Evolutionary conservation across 331 rosid genomes (phyloP).

Genomic region (Prunus yedoensis): DNA sequence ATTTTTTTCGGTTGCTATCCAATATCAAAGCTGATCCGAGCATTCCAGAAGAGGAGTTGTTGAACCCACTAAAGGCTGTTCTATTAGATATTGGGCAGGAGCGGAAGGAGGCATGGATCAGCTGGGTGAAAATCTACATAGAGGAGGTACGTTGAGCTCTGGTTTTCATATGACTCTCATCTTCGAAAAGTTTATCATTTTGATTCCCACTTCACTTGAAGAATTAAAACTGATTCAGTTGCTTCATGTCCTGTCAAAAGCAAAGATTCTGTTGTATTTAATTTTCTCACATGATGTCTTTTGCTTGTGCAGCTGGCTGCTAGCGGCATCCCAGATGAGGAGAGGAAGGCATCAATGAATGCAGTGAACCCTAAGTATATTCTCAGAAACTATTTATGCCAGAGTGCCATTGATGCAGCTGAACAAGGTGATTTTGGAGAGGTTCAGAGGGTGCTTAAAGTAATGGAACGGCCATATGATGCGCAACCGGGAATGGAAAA

Average conservation of each 20-base stretch:
- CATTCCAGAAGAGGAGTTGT: slow-evolving; percentile 72
- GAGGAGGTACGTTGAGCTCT: slow-evolving; percentile 60
- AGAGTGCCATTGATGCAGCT: slow-evolving; percentile 94
- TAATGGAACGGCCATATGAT: slow-evolving; percentile 86
- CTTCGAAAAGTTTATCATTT: not conserved
- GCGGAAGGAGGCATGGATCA: slow-evolving; percentile 91
- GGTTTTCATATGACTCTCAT: not conserved
- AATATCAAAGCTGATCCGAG: slow-evolving; percentile 79
- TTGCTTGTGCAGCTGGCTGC: slow-evolving; percentile 64
- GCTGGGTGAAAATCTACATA: slow-evolving; percentile 76
- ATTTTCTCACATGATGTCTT: not conserved
- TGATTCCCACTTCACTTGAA: not conserved
- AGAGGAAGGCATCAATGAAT: slow-evolving; percentile 79
- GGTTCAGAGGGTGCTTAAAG: slow-evolving; percentile 70
- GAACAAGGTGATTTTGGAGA: slow-evolving; percentile 90
- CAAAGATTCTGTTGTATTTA: not conserved
- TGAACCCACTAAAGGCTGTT: slow-evolving; percentile 84
- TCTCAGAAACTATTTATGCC: slow-evolving; percentile 93
- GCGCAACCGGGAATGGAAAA: slow-evolving; percentile 99
- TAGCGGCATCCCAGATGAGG: slow-evolving; percentile 70
- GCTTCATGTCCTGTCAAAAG: not conserved
- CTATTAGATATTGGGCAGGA: slow-evolving; percentile 93
- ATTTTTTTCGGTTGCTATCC: slow-evolving; percentile 79
- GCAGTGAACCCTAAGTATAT: slow-evolving; percentile 85
- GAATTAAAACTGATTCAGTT: not conserved